phyloP scores from a whole-genome alignment of 2,329 filamentous ascomycete species.

The Botrytis sinoallii region DNA sequence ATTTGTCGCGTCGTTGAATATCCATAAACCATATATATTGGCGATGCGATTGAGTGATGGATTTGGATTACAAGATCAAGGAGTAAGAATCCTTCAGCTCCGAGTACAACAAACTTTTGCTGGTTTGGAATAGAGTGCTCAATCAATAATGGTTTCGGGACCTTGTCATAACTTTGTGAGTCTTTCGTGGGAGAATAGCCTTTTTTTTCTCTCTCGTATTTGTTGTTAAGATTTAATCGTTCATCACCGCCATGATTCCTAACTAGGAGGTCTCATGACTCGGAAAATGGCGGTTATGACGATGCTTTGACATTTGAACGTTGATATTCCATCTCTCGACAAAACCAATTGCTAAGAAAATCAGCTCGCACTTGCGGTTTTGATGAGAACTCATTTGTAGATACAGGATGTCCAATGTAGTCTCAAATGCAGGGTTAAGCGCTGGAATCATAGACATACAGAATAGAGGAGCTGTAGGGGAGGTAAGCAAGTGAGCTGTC shows the following conservation, averaged over 20 bases:
- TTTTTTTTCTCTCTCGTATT: background rate
- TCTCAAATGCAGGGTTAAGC: background rate
- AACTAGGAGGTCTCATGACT: background rate
- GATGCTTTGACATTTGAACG: background rate
- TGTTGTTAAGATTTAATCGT: background rate
- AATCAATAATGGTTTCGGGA: background rate
- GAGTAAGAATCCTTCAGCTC: background rate
- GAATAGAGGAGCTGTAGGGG: background rate
- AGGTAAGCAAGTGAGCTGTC: conserved; percentile 1
- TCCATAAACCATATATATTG: background rate
- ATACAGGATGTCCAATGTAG: background rate
- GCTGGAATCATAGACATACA: background rate
- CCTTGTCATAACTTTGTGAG: background rate
- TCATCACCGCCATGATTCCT: background rate
- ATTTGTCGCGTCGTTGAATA: background rate
- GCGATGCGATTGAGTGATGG: background rate
- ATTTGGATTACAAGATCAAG: no score
- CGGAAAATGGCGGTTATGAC: background rate
- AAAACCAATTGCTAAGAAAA: background rate
- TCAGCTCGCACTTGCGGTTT: background rate
- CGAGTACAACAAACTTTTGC: background rate
- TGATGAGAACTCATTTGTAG: background rate
- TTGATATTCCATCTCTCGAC: background rate
- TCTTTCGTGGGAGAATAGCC: no score
- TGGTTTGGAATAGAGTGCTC: background rate